phyloP scores from a whole-genome alignment of 2,329 filamentous ascomycete genomes.

The Aspergillus sp. region DNA sequence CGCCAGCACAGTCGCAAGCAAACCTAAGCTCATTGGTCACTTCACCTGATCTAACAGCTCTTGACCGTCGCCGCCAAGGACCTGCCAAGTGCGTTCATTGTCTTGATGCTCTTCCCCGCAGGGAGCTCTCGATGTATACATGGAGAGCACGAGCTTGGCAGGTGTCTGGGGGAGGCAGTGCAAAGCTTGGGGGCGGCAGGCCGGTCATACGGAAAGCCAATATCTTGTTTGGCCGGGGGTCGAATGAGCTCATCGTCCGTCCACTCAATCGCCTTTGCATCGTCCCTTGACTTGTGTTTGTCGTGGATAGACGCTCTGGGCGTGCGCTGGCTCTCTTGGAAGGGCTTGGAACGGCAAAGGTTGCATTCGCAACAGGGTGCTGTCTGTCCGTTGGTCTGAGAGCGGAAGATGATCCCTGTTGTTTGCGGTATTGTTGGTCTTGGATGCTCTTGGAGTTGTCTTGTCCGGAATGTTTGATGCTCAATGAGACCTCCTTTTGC shows the following conservation, averaged over 20 bases:
- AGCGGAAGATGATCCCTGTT: neutral
- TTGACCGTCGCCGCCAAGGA: neutral
- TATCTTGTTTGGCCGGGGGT: neutral
- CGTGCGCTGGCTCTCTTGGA: neutral
- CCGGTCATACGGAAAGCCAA: neutral
- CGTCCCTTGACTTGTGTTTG: too few species aligned
- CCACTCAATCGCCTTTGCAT: neutral
- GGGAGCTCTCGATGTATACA: neutral
- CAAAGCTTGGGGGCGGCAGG: constrained; percentile 3
- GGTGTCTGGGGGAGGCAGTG: constrained; percentile 7
- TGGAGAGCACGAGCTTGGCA: neutral
- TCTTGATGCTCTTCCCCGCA: neutral
- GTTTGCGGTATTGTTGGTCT: neutral
- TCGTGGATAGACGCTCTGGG: neutral
- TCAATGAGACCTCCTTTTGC: too few species aligned
- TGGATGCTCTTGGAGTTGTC: neutral
- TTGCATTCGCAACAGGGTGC: neutral
- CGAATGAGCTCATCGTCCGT: neutral
- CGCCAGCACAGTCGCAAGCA: neutral
- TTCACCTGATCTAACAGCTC: neutral
- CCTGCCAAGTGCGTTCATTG: neutral
- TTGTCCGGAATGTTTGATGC: neutral
- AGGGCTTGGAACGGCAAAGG: too few species aligned
- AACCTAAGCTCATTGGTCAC: too few species aligned
- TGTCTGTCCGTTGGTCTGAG: neutral